These are phyloP conservation scores for Gracilaria vermiculophylla DNA, from an alignment of 23 red algal genomes.

Conservation along the genomic window DNA sequence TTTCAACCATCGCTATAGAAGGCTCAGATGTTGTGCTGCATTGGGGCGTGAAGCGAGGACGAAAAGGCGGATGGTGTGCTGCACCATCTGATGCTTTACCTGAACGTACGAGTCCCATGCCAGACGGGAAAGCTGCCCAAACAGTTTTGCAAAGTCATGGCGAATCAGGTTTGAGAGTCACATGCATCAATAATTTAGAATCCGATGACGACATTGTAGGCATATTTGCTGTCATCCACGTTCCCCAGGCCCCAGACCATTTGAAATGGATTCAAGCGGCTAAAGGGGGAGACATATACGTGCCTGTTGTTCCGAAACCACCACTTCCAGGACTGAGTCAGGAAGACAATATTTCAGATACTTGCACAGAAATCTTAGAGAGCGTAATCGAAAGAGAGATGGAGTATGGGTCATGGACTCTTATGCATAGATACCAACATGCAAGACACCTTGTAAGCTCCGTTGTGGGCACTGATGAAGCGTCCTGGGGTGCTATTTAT, in stretches of 20 bases:
- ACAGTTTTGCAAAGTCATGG: constrained; percentile 41
- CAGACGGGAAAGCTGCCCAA: constrained; percentile 73
- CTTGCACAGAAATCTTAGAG: constrained; percentile 45
- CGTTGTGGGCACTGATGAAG: constrained; percentile 48
- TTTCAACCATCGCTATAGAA: constrained; percentile 56
- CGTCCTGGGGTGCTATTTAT: constrained; percentile 68
- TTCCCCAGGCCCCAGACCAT: constrained; percentile 41
- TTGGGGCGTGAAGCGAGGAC: constrained; percentile 74
- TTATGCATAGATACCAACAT: constrained; percentile 87
- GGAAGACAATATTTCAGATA: constrained; percentile 25
- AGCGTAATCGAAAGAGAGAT: constrained; percentile 85
- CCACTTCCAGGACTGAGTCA: constrained; percentile 59
- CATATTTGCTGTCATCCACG: constrained; percentile 65
- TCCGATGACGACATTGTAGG: constrained; percentile 32
- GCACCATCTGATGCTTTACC: constrained; percentile 37
- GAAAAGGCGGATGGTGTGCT: constrained; percentile 53
- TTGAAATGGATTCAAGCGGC: constrained; percentile 69
- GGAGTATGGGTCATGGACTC: constrained; percentile 95
- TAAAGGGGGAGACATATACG: constrained; percentile 58
- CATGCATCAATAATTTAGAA: constrained; percentile 53
- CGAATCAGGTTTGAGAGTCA: constrained; percentile 41
- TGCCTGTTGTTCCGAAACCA: constrained; percentile 36
- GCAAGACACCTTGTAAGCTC: constrained; percentile 70
- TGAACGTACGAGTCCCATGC: constrained; percentile 29
- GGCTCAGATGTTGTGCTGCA: constrained; percentile 74